phyloP scores from a whole-genome alignment of 441 rosid species.

The Pelargonium australe region DNA sequence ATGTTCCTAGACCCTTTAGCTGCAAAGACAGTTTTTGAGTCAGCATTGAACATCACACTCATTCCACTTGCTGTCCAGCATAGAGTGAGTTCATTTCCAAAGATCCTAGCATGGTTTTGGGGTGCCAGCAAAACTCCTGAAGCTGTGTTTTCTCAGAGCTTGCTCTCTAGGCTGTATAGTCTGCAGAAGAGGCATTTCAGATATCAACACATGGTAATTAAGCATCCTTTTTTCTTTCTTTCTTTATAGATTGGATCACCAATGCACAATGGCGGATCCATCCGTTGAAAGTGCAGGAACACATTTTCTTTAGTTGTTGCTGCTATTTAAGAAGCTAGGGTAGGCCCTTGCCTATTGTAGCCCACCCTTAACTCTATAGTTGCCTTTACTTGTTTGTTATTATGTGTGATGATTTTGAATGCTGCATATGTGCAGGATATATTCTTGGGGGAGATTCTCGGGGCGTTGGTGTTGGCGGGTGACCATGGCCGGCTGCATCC shows the following conservation, averaged over 20 bases:
- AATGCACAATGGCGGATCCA: no score
- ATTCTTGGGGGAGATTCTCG: constrained; percentile 77
- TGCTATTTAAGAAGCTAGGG: no score
- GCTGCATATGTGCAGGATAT: constrained; percentile 41
- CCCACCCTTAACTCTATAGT: no score
- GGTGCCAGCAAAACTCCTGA: constrained; percentile 42
- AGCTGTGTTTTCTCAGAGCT: constrained; percentile 39
- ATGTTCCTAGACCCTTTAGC: constrained; percentile 80
- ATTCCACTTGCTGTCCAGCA: constrained; percentile 61
- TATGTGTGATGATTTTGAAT: constrained; percentile 2
- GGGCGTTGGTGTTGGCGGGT: constrained; percentile 51
- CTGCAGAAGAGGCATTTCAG: constrained; percentile 42
- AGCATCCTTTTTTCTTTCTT: neutral
- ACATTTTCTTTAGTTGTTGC: no score
- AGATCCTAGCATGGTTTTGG: constrained; percentile 27
- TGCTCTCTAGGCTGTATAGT: constrained; percentile 44
- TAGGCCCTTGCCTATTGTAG: no score
- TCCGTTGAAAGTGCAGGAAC: no score
- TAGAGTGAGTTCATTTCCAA: constrained; percentile 35
- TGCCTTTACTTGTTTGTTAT: no score
- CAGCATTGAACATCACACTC: constrained; percentile 55
- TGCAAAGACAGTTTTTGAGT: constrained; percentile 59
- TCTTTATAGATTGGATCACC: no score
- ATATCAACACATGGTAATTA: constrained; percentile 58
- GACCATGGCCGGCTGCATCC: constrained; percentile 37